Evolutionary conservation across 2,329 filamentous ascomycete species (phyloP), one percentile per base, ranked within the genome.

Genomic region (Orbilia javanica): DNA sequence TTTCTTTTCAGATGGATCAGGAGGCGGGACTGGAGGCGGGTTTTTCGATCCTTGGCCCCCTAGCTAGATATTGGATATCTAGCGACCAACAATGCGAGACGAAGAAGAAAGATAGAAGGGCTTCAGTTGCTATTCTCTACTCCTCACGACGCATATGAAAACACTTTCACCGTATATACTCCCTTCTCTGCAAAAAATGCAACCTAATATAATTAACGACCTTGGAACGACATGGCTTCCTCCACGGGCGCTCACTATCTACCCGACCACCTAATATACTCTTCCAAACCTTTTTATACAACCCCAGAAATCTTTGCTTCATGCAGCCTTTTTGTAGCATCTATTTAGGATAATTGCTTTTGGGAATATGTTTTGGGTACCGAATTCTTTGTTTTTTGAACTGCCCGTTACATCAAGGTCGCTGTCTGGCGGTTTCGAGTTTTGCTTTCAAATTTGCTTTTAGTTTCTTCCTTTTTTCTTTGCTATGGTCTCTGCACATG

Each of bases 31-130:
- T 0, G 55, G 66, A 20, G 48, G 63, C 13, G 63, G 53, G 4
- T 78, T 78, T 36, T 78, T 78, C 18, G 74, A 78, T 57, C 62
- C 50, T 10, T 77, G 73, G 73, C 66, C 66, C 36, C 60, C 52
- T 15, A 67, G 62, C 29, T 78, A 77, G 67, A 39, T n/a, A 57
- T 72, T 11, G 25, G 13, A 27, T 52, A 42, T 18, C 22, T 22
- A 50, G 70, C 3, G 10, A 15, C 27, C 15, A 27, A 44, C 15
- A 8, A 20, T 48, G 20, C 20, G 55, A 27, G 55, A 66, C 25
- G 39, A 66, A 20, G 46, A 53, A 39, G 62, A 34, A 18, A 27
- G 46, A 71, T 20, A 10, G 31, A 29, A 57, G 52, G 25, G 53
- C 63, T 52, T 72, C 25, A 31, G 18, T 36, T 65, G 60, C 57